These are phyloP conservation scores for Ophiostoma pallidulum DNA, from an alignment of 2,329 filamentous ascomycete species.

Conservation along the genomic window DNA sequence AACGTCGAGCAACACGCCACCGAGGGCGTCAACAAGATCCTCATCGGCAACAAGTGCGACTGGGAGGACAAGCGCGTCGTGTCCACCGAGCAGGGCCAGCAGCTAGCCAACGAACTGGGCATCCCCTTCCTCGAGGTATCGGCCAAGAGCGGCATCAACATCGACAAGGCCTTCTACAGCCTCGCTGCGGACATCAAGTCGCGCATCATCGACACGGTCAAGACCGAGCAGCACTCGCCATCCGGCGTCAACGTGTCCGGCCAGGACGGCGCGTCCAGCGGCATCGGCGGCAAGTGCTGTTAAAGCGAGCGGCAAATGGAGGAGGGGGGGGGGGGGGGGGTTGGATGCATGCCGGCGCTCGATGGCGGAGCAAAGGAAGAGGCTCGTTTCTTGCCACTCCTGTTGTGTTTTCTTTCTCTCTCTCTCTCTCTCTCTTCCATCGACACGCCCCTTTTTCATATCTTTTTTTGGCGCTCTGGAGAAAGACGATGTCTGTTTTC, in stretches of 20 bases:
- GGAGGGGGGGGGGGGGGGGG: neutral
- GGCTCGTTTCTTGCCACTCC: too few species aligned
- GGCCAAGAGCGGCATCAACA: slow-evolving; percentile 99
- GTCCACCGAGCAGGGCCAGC: slow-evolving; percentile 85
- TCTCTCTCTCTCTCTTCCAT: neutral
- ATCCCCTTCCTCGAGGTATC: slow-evolving; percentile 98
- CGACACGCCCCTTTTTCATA: neutral
- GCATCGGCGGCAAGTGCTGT: slow-evolving; percentile 64
- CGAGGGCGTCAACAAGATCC: slow-evolving; percentile 98
- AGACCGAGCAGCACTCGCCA: slow-evolving; percentile 55
- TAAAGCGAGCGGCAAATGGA: slow-evolving; percentile 35
- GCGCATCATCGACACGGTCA: slow-evolving; percentile 84
- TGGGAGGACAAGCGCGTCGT: slow-evolving; percentile 99
- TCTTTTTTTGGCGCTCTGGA: too few species aligned
- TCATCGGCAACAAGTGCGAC: slow-evolving; percentile 99
- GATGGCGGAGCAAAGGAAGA: neutral
- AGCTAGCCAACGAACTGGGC: slow-evolving; percentile 86
- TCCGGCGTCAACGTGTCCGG: slow-evolving; percentile 61
- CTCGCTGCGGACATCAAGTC: slow-evolving; percentile 97
- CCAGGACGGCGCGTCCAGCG: slow-evolving; percentile 42
- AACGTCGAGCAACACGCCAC: slow-evolving; percentile 98
- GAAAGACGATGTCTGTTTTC: too few species aligned
- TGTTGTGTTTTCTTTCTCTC: neutral
- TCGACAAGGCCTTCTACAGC: slow-evolving; percentile 96
- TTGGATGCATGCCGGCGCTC: too few species aligned